Evolutionary conservation across 106 monocot species (phyloP), one percentile per base, ranked within the genome.

Genomic region (Dendrobium catenatum): DNA sequence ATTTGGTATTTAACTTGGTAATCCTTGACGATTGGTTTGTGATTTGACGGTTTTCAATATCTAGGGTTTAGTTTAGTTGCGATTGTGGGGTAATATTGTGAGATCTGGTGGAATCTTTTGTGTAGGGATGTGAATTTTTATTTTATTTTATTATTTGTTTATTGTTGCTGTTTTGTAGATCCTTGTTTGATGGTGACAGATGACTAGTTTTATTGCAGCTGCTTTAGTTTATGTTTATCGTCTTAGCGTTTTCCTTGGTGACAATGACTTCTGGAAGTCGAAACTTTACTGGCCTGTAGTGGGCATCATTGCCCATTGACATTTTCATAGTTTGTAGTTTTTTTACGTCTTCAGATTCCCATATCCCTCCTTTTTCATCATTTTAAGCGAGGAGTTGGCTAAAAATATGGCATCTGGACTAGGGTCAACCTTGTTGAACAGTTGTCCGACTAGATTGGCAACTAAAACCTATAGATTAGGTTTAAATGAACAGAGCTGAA

Each of bases 1-100:
- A 88, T 19, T 72, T 90, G 91, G 88, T 88, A 82, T 13, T 70
- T 70, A 70, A 37, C 70, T 70, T 33, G 31, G 70, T 70, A 70
- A 70, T 70, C 70, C 70, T 70, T 70, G 70, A 17, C 37, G 70
- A 33, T 70, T 70, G 70, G 31, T n/a, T 44, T 74, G 43, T 44
- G 70, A 31, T 33, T 70, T 37, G 70, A 40, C 24, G 37, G 24
- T 70, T 70, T 70, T 70, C 17, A 70, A 11, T 61, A 8, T 42
- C 13, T 43, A 7, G 74, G 19, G 74, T 74, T 74, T 74, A 74
- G 43, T 74, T 74, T 74, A 20, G 3, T 74, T 74, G 74, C 8
- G 19, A 20, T 20, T 44, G 9, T 74, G 74, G 41, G 41, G 19
- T 43, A 13, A n/a, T 70, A 20, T 6, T 44, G 41, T 43, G 26